These are phyloP conservation scores for Microsporum canis DNA, from an alignment of 2,329 filamentous ascomycete species.

Conservation along the genomic window DNA sequence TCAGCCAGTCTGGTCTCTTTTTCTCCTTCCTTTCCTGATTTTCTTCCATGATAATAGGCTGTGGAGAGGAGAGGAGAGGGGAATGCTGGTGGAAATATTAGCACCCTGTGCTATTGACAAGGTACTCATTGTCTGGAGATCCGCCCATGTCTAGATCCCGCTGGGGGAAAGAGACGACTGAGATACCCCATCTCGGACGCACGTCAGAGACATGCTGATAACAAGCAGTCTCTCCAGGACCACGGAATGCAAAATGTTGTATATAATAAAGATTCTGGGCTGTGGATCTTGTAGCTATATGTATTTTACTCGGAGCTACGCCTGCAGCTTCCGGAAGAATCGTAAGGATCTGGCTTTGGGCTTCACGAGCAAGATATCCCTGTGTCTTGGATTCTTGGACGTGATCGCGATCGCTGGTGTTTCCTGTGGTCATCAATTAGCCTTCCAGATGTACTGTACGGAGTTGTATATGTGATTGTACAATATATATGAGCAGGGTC, in stretches of 20 bases:
- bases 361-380: neutral
- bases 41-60: neutral
- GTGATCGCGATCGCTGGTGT: neutral
- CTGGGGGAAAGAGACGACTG: neutral
- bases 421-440: neutral
- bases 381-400: neutral
- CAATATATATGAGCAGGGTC: neutral
- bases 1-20: neutral
- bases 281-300: neutral
- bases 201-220: neutral
- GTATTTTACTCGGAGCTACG: neutral
- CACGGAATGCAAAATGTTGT: neutral
- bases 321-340: neutral
- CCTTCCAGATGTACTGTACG: neutral
- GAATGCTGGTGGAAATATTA: neutral
- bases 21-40: constrained; percentile 2
- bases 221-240: neutral
- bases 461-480: neutral
- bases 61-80: neutral
- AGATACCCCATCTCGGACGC: neutral
- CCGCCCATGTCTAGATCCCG: neutral
- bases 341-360: neutral
- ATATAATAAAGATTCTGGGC: no score
- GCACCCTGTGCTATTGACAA: neutral
- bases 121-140: neutral